Conservation (phyloP, 1,139 yeast genomes). For the Yamadazyma jaroonii region DNA sequence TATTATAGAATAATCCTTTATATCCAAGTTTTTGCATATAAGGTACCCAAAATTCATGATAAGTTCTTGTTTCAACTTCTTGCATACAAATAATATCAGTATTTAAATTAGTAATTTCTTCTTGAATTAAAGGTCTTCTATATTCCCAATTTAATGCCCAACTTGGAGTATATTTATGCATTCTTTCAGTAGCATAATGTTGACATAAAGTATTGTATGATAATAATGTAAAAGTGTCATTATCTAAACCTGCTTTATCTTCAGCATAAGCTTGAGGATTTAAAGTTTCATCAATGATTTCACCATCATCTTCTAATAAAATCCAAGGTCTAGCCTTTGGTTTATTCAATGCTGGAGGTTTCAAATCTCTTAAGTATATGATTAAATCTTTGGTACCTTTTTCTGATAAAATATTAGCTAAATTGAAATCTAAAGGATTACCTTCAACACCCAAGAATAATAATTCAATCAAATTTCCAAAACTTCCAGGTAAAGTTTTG, state of each 20-base stretch:
- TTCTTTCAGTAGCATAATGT: slow-evolving; percentile 87
- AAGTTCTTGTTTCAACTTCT: slow-evolving; percentile 89
- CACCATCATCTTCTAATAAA: slow-evolving; percentile 73
- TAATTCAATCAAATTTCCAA: slow-evolving; percentile 83
- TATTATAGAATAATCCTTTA: slow-evolving; percentile 76
- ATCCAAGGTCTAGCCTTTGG: slow-evolving; percentile 84
- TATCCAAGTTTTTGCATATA: slow-evolving; percentile 72
- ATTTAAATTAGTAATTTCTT: slow-evolving; percentile 62
- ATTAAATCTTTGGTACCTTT: slow-evolving; percentile 86
- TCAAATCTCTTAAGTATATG: slow-evolving; percentile 71
- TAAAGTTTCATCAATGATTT: slow-evolving; percentile 42
- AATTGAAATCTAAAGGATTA: slow-evolving; percentile 70
- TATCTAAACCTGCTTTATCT: slow-evolving; percentile 18
- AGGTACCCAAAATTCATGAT: slow-evolving; percentile 84
- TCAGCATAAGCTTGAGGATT: slow-evolving; percentile 32
- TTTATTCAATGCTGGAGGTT: slow-evolving; percentile 59
- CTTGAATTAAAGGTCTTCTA: slow-evolving; percentile 70
- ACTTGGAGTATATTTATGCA: slow-evolving; percentile 93
- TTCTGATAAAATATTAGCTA: slow-evolving; percentile 68
- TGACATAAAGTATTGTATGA: slow-evolving; percentile 93
- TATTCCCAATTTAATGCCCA: slow-evolving; percentile 98
- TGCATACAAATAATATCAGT: slow-evolving; percentile 88
- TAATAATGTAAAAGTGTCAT: slow-evolving; percentile 65
- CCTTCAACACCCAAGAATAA: slow-evolving; percentile 93
- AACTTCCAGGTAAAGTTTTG: slow-evolving; percentile 71